Percentiles rank a stretch among this genome's conserved stretches.
Conservation (phyloP, 2,329 filamentous ascomycete species). For the Talaromyces sp. region DNA sequence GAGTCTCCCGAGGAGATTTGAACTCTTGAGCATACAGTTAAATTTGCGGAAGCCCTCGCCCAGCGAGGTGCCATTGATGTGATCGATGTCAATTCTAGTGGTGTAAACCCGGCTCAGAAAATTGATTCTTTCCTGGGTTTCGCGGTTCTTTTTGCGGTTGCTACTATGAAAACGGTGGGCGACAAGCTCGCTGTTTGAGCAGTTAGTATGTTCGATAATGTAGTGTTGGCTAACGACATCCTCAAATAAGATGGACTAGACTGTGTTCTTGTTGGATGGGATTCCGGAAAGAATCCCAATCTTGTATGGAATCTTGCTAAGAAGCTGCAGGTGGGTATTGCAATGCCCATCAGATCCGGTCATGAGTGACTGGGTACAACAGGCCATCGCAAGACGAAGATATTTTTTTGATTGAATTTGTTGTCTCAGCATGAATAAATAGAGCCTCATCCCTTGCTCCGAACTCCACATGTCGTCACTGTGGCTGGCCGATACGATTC, state of each 20-base stretch:
- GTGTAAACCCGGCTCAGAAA: constrained; percentile 56
- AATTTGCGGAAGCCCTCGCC: constrained; percentile 65
- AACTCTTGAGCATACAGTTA: constrained; percentile 62
- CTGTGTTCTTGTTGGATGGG: constrained; percentile 69
- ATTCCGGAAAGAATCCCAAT: constrained; percentile 78
- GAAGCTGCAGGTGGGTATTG: constrained; percentile 28
- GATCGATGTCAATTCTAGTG: constrained; percentile 76
- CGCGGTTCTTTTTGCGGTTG: constrained; percentile 69
- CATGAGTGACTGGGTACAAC: constrained; percentile 21
- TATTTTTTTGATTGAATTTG: not conserved
- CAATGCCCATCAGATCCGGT: constrained; percentile 30
- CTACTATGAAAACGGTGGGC: constrained; percentile 69
- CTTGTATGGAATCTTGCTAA: constrained; percentile 61
- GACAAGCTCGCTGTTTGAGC: constrained; percentile 67
- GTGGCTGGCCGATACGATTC: constrained; percentile 4
- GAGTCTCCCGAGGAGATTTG: constrained; percentile 56
- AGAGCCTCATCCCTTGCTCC: constrained; percentile 3
- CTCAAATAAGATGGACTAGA: constrained; percentile 57
- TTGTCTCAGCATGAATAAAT: not conserved
- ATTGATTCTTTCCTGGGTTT: constrained; percentile 57
- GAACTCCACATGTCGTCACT: constrained; percentile 6
- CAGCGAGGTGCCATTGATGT: constrained; percentile 69
- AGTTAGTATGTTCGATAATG: constrained; percentile 70
- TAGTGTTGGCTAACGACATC: constrained; percentile 64
- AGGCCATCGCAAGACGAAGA: not conserved